Evolutionary conservation across 768 basidiomycete genomes (phyloP).

Genomic region (Calocybe gangraenosa): DNA sequence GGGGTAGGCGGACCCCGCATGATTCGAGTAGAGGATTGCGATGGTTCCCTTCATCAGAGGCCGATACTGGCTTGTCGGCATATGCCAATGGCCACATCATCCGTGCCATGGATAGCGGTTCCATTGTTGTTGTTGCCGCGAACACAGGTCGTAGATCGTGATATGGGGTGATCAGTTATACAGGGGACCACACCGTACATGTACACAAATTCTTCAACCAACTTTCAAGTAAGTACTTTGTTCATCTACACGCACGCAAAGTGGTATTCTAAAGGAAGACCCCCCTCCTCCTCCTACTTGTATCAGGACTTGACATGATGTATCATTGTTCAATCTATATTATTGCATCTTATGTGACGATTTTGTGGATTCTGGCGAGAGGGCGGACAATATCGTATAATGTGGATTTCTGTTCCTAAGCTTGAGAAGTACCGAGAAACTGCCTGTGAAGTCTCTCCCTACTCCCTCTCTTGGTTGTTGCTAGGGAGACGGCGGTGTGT

Average conservation of each 20-base stretch:
- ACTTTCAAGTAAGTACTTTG: too few relatives aligned
- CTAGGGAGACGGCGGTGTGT: constrained; percentile 12
- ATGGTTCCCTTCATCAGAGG: not conserved
- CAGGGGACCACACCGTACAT: too few relatives aligned
- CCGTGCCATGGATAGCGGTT: not conserved
- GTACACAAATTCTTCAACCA: too few relatives aligned
- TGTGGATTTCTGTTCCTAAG: constrained; percentile 5
- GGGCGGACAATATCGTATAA: not conserved
- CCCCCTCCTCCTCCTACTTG: too few relatives aligned
- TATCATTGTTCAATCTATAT: too few relatives aligned
- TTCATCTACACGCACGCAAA: too few relatives aligned
- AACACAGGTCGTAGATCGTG: too few relatives aligned
- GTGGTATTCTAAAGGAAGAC: too few relatives aligned
- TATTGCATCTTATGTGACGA: too few relatives aligned
- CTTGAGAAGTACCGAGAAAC: constrained; percentile 35
- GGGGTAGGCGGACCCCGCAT: not conserved
- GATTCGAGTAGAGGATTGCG: not conserved
- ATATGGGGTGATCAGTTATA: too few relatives aligned
- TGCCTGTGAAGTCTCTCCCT: constrained; percentile 21
- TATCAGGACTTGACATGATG: too few relatives aligned
- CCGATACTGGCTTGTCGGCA: not conserved
- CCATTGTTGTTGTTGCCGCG: not conserved
- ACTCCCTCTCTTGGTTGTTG: constrained; percentile 17
- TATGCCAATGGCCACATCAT: not conserved
- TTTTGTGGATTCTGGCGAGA: too few relatives aligned